A percentile compares a stretch with the other conserved stretches of the same genome.
Evolutionary conservation across 2,329 filamentous ascomycete genomes (phyloP).

Genomic region (Colletotrichum gigasporum): DNA sequence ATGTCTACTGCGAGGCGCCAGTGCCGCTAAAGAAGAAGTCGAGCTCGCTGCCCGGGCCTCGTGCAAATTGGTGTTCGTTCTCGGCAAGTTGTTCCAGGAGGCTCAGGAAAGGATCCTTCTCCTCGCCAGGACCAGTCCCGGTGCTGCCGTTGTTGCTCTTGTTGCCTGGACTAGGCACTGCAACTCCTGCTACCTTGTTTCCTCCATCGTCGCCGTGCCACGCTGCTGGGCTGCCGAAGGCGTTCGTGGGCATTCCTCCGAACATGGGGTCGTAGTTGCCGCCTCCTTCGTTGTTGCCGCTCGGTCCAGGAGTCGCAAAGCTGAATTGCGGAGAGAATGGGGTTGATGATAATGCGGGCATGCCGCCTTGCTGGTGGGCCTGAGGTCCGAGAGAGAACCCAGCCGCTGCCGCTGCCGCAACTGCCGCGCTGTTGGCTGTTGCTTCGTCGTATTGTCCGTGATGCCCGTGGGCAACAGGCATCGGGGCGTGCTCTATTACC

Average conservation of each 20-base stretch:
- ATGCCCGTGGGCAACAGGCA: conserved; percentile 45
- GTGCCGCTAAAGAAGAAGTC: conserved; percentile 74
- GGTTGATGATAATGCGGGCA: conserved; percentile 42
- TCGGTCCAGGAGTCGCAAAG: conserved; percentile 45
- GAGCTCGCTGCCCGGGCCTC: conserved; percentile 76
- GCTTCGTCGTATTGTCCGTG: conserved; percentile 46
- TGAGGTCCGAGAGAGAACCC: conserved; percentile 45
- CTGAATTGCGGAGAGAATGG: conserved; percentile 55
- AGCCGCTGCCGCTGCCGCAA: conserved; percentile 46
- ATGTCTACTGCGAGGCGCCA: conserved; percentile 27
- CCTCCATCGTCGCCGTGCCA: conserved; percentile 56
- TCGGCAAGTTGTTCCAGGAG: conserved; percentile 84
- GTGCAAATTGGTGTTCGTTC: conserved; percentile 71
- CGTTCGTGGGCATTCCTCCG: conserved; percentile 61
- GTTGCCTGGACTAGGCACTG: conserved; percentile 49
- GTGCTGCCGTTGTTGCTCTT: conserved; percentile 60
- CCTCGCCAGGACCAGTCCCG: conserved; percentile 61
- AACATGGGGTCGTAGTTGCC: conserved; percentile 69
- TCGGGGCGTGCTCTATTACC: conserved; percentile 39
- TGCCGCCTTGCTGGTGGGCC: conserved; percentile 39
- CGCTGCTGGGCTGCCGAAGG: conserved; percentile 60
- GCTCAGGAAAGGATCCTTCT: conserved; percentile 84
- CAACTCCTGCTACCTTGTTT: conserved; percentile 24
- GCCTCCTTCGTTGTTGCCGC: conserved; percentile 41
- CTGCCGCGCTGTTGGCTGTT: conserved; percentile 43